phyloP scores from a whole-genome alignment of 257 asterid species.

The Jasminum sambac region DNA sequence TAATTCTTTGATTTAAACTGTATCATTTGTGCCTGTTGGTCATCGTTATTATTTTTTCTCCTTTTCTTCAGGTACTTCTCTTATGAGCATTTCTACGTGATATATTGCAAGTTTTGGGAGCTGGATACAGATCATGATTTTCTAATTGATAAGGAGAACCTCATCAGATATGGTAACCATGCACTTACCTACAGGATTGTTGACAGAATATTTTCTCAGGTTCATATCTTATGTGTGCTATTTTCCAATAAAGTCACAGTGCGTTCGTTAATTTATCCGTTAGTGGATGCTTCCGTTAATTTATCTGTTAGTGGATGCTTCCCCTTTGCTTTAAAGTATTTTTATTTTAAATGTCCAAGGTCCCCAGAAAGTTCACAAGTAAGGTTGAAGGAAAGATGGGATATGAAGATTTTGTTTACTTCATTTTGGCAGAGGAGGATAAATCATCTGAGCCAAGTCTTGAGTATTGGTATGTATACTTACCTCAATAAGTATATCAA shows the following conservation, averaged over 20 bases:
- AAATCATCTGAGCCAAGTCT: slow-evolving; percentile 97
- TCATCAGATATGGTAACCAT: slow-evolving; percentile 97
- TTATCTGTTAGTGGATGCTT: slow-evolving; percentile 15
- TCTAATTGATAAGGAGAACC: slow-evolving; percentile 95
- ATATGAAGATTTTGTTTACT: slow-evolving; percentile 95
- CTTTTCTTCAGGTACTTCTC: slow-evolving; percentile 86
- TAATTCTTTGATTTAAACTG: not conserved
- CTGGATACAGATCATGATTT: slow-evolving; percentile 98
- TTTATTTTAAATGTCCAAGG: slow-evolving; percentile 49
- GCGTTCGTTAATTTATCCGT: slow-evolving; percentile 25
- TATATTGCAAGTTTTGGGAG: slow-evolving; percentile 99
- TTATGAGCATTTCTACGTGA: slow-evolving; percentile 96
- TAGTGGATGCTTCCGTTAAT: not conserved
- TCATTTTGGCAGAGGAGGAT: slow-evolving; percentile 98
- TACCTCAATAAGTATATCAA: not conserved
- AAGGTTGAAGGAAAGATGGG: slow-evolving; percentile 99
- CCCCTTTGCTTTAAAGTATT: slow-evolving; percentile 23
- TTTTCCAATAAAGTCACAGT: slow-evolving; percentile 19
- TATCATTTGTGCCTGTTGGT: slow-evolving; percentile 13
- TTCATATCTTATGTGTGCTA: slow-evolving; percentile 38
- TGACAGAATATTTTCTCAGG: slow-evolving; percentile 99
- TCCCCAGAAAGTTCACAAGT: slow-evolving; percentile 95
- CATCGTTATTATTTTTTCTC: slow-evolving; percentile 17
- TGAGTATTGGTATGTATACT: slow-evolving; percentile 76
- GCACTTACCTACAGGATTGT: slow-evolving; percentile 99